Percentiles rank a stretch among this genome's conserved stretches.
phyloP scores from a whole-genome alignment of 2,329 filamentous ascomycete species.

The Xylariaceae sp. region DNA sequence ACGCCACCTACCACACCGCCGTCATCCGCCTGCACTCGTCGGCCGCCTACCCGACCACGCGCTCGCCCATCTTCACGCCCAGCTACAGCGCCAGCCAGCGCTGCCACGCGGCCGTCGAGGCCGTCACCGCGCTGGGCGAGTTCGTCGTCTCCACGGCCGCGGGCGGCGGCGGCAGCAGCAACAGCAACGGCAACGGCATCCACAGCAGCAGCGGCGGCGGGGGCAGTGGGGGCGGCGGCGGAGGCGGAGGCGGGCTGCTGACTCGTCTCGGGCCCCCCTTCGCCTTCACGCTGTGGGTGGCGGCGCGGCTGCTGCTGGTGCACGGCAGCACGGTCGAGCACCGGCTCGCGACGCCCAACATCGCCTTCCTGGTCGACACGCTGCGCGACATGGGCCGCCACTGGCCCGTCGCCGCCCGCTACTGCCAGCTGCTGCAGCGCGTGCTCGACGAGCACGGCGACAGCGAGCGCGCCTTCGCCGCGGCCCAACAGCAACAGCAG shows the following conservation, averaged over 20 bases:
- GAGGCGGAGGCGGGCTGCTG: slow-evolving; percentile 67
- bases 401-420: slow-evolving; percentile 81
- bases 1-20: slow-evolving; percentile 82
- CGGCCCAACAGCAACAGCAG: no score
- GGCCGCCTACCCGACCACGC: slow-evolving; percentile 82
- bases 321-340: slow-evolving; percentile 86
- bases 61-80: slow-evolving; percentile 81
- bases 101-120: slow-evolving; percentile 75
- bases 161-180: no score
- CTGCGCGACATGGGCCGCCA: slow-evolving; percentile 72
- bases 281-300: slow-evolving; percentile 89
- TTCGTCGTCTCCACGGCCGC: slow-evolving; percentile 71
- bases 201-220: no score
- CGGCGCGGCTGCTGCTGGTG: slow-evolving; percentile 76
- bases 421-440: slow-evolving; percentile 69
- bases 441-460: slow-evolving; percentile 83
- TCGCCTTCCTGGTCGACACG: slow-evolving; percentile 74
- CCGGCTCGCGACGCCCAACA: slow-evolving; percentile 70
- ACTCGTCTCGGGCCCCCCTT: slow-evolving; percentile 82
- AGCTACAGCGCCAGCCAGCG: slow-evolving; percentile 79
- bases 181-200: no score
- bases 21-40: slow-evolving; percentile 88
- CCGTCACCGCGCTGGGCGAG: slow-evolving; percentile 69
- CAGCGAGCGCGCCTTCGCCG: slow-evolving; percentile 48
- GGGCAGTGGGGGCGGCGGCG: no score